Percentiles rank a stretch among this genome's conserved stretches.
phyloP scores from a whole-genome alignment of 1,284 basidiomycete species.

The Sporisorium sorghi region DNA sequence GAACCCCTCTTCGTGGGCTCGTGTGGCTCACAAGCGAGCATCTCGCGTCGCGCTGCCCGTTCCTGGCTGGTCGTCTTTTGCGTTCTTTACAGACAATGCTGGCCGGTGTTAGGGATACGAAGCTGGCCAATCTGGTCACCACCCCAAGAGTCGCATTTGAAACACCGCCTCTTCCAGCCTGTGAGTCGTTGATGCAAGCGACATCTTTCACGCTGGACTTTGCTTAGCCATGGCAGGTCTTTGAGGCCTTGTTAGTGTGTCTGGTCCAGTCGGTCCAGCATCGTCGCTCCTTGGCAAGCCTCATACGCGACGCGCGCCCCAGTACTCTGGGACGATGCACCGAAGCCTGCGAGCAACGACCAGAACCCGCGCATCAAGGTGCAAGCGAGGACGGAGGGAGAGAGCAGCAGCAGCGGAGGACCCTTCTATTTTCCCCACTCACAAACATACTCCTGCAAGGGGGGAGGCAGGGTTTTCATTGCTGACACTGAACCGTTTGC shows the following conservation, averaged over 20 bases:
- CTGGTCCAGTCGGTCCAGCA: too few species aligned
- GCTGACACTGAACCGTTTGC: too few species aligned
- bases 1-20: not conserved
- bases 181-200: not conserved
- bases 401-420: too few species aligned
- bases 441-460: slow-evolving; percentile 16
- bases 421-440: not conserved
- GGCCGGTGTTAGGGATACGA: not conserved
- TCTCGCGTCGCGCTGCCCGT: too few species aligned
- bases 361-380: not conserved
- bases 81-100: too few species aligned
- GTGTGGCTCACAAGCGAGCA: not conserved
- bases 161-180: not conserved
- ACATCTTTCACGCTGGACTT: not conserved
- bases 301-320: not conserved
- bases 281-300: not conserved
- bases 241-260: too few species aligned
- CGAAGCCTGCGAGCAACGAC: slow-evolving; percentile 5
- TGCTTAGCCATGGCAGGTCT: not conserved
- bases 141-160: slow-evolving; percentile 1
- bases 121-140: not conserved
- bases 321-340: not conserved
- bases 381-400: not conserved
- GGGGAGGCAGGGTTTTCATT: slow-evolving; percentile 18
- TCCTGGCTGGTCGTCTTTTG: too few species aligned